These are phyloP conservation scores for Taphrina confusa DNA, from an alignment of 1,139 yeast genomes.

Conservation along the genomic window DNA sequence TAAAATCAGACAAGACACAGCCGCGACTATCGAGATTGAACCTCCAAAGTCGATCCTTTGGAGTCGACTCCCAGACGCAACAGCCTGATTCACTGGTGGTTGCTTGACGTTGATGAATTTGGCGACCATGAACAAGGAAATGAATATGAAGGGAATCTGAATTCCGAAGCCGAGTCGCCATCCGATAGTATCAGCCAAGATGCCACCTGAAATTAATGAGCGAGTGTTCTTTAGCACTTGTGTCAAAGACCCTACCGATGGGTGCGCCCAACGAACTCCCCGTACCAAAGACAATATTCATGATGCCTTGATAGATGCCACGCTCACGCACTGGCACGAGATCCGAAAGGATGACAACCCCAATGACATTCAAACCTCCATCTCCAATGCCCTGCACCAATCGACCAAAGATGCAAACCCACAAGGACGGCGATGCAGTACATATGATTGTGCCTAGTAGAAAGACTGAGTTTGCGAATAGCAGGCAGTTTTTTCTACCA, in stretches of 20 bases:
- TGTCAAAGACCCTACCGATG: slow-evolving; percentile 51
- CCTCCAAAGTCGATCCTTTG: slow-evolving; percentile 72
- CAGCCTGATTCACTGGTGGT: slow-evolving; percentile 33
- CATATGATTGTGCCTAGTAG: slow-evolving; percentile 52
- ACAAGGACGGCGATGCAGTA: slow-evolving; percentile 49
- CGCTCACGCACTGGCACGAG: slow-evolving; percentile 54
- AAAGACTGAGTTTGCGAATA: slow-evolving; percentile 54
- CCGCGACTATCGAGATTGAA: slow-evolving; percentile 50
- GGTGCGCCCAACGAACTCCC: slow-evolving; percentile 75
- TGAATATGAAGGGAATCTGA: slow-evolving; percentile 65
- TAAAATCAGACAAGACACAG: slow-evolving; percentile 59
- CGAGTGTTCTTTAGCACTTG: no score
- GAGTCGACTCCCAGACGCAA: slow-evolving; percentile 39
- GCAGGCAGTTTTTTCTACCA: slow-evolving; percentile 53
- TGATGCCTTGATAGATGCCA: slow-evolving; percentile 54
- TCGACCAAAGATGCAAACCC: slow-evolving; percentile 52
- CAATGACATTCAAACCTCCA: slow-evolving; percentile 55
- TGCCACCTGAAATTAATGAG: slow-evolving; percentile 49
- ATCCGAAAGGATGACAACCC: slow-evolving; percentile 55
- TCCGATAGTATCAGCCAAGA: slow-evolving; percentile 68
- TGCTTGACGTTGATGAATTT: slow-evolving; percentile 33
- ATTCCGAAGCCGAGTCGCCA: slow-evolving; percentile 71
- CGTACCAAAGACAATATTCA: slow-evolving; percentile 61
- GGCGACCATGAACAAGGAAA: slow-evolving; percentile 49
- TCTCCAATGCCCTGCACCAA: slow-evolving; percentile 58